Percentiles rank a stretch among this genome's conserved stretches.
phyloP scores from a whole-genome alignment of 805 yeast species.

The Kodamaea nitidulidarum region DNA sequence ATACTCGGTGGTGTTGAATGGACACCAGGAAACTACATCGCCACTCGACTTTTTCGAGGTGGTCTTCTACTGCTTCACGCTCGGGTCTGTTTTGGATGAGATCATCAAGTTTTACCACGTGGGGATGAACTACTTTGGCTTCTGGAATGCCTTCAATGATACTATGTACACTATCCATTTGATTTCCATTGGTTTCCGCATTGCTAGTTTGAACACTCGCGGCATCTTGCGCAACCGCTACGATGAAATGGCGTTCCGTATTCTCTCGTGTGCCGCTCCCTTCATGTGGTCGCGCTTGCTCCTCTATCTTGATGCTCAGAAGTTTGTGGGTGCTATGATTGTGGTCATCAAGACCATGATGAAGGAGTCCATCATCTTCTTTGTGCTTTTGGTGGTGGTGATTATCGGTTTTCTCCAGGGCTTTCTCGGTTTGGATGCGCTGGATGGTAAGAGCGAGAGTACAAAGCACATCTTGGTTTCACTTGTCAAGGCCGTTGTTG shows the following conservation, averaged over 20 bases:
- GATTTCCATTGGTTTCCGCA: slow-evolving; percentile 53
- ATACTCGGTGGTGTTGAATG: slow-evolving; percentile 62
- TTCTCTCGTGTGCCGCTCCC: slow-evolving; percentile 79
- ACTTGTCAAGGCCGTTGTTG: slow-evolving; percentile 67
- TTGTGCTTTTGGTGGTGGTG: slow-evolving; percentile 65
- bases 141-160: slow-evolving; percentile 78
- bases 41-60: slow-evolving; percentile 46
- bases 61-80: slow-evolving; percentile 59
- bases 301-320: slow-evolving; percentile 71
- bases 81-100: slow-evolving; percentile 68
- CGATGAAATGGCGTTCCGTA: slow-evolving; percentile 61
- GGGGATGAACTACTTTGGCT: slow-evolving; percentile 66
- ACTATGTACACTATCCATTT: slow-evolving; percentile 54
- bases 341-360: slow-evolving; percentile 82
- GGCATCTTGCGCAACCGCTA: slow-evolving; percentile 25
- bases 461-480: slow-evolving; percentile 60
- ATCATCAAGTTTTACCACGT: slow-evolving; percentile 67
- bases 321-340: slow-evolving; percentile 84
- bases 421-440: slow-evolving; percentile 78
- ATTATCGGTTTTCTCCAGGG: slow-evolving; percentile 83
- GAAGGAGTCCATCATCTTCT: slow-evolving; percentile 82
- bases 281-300: slow-evolving; percentile 80
- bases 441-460: slow-evolving; percentile 80
- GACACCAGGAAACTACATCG: slow-evolving; percentile 39
- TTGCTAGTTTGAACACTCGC: slow-evolving; percentile 31